These are phyloP conservation scores for Funneliformis caledonium DNA, from an alignment of 371 early-diverging fungal genomes.

Conservation along the genomic window DNA sequence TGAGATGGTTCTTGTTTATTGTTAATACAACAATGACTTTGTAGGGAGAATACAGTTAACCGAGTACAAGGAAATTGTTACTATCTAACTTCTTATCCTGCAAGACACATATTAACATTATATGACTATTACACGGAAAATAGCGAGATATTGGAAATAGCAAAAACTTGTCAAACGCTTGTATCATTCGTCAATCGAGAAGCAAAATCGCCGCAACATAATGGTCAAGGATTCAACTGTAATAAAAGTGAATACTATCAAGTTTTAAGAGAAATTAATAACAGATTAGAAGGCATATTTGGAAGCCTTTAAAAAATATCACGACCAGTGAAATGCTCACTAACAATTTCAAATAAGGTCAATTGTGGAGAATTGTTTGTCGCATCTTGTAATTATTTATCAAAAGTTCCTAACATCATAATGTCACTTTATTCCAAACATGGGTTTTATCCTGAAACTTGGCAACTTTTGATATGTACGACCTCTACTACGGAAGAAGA, in stretches of 20 bases:
- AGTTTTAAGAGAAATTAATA: background rate
- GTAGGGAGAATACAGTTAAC: constrained; percentile 30
- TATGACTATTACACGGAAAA: constrained; percentile 26
- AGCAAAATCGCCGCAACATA: background rate
- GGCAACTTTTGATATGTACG: constrained; percentile 39
- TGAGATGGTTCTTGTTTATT: too few species aligned
- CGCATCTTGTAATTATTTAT: constrained; percentile 32
- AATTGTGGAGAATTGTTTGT: constrained; percentile 36
- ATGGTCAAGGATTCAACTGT: background rate
- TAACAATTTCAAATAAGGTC: constrained; percentile 3
- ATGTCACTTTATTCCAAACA: constrained; percentile 34
- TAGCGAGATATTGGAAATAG: background rate
- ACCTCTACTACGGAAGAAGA: constrained; percentile 36
- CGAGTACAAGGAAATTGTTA: constrained; percentile 18
- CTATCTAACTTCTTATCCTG: constrained; percentile 37
- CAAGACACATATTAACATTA: constrained; percentile 33
- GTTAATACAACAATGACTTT: background rate
- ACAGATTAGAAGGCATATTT: background rate
- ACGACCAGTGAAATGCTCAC: background rate
- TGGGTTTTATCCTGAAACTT: constrained; percentile 34
- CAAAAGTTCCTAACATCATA: constrained; percentile 37
- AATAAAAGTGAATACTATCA: background rate
- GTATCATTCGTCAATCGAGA: background rate
- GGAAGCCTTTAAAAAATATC: background rate
- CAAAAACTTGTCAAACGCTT: constrained; percentile 3